Base-by-base conservation (phyloP, 1,284 basidiomycete genomes). In the Malassezia nana region DNA sequence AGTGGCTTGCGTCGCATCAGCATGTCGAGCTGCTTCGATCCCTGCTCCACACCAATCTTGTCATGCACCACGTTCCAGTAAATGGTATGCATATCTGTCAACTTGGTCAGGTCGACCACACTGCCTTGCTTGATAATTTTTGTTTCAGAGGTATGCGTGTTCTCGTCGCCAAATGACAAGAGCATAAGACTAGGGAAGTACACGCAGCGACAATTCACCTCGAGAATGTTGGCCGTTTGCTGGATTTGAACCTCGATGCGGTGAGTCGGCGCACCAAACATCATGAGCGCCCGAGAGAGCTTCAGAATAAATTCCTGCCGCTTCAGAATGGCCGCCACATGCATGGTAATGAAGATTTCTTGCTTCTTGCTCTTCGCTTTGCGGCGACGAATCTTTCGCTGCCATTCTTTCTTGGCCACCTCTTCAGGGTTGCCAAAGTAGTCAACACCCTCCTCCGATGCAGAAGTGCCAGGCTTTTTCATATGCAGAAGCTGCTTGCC, bases 41-140 rank as follows among this genome's bases (percentile, higher is more conserved):
- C 89, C 39, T 85, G 84, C 13, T 84, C 83, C 26, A 90, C 89
- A 0, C 83, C 84, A 52, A 88, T 79, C 52, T 84, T 80, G 75
- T 92, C 89, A 69, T 90, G 86, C 31, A 90, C 88, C 60, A 91
- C 85, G 75, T 83, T 83, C 85, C 86, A 90, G 73, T 88, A 90
- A 38, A 89, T 76, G 53, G 78, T 75, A 72, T 89, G 85, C 33
- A 84, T 84, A 48, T 84, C 82, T 6, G 83, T 81, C n/a, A 72
- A 56, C 55, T 64, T 65, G 43, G 70, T 70, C 44, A 71, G 42
- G 46, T 72, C 68, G 18, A 72, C 60, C 1, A 57, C 64, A 22
- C 65, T 66, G 28, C 56, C 57, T 47, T 66, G 66, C 61, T 76
- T 76, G 65, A 76, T 75, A 57, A 76, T 73, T 51, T 87, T 88